phyloP scores from a whole-genome alignment of 306 rosid species.

The Cajanus cajan region DNA sequence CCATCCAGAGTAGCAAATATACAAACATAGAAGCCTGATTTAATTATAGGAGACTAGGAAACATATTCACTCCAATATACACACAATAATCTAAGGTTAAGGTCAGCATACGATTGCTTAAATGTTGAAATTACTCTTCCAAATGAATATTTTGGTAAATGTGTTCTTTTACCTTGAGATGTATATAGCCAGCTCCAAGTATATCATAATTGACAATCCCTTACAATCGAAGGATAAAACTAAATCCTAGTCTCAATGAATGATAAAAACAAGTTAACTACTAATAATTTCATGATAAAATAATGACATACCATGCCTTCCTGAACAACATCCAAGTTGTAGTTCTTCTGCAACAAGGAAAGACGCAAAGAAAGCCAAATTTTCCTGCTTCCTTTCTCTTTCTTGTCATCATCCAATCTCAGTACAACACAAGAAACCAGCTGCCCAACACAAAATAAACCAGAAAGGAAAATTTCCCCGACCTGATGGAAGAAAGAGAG shows the following conservation, averaged over 20 bases:
- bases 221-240: neutral
- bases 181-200: neutral
- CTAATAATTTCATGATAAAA: slow-evolving; percentile 12
- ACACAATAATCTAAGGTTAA: neutral
- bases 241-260: neutral
- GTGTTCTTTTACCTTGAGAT: neutral
- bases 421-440: slow-evolving; percentile 81
- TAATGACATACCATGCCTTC: slow-evolving; percentile 84
- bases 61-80: slow-evolving; percentile 3
- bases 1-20: neutral
- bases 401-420: slow-evolving; percentile 72
- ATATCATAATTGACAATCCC: neutral
- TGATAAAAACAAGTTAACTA: neutral
- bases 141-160: neutral
- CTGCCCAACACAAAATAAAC: slow-evolving; percentile 68
- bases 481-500: slow-evolving; percentile 39
- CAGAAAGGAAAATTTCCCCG: slow-evolving; percentile 59
- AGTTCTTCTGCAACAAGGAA: slow-evolving; percentile 75
- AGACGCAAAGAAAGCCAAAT: slow-evolving; percentile 94
- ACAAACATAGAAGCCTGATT: neutral
- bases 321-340: slow-evolving; percentile 67
- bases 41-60: neutral
- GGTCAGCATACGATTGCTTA: slow-evolving; percentile 7
- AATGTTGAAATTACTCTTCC: neutral
- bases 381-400: slow-evolving; percentile 75